Conservation (phyloP, 495 filamentous ascomycete genomes). For the Neurospora sp. region DNA sequence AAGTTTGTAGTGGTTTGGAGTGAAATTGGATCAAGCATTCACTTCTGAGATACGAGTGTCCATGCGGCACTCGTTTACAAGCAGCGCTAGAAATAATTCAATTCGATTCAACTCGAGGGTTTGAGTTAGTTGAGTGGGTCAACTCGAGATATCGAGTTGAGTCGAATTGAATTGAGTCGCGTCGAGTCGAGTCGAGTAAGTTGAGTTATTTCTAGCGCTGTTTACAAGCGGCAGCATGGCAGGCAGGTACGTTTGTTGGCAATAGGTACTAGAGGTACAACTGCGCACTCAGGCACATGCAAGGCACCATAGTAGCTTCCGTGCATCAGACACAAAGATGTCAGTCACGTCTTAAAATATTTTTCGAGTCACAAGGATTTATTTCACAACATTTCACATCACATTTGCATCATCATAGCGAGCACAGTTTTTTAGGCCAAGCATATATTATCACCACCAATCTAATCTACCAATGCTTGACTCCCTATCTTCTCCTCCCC, state of each 20-base stretch:
- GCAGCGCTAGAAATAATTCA: too few relatives aligned
- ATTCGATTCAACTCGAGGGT: too few relatives aligned
- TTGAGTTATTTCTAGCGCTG: too few relatives aligned
- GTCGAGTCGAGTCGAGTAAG: too few relatives aligned
- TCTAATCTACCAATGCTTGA: not conserved
- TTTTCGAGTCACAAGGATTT: not conserved
- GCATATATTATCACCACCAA: not conserved
- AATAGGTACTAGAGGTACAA: not conserved
- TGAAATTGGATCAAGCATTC: not conserved
- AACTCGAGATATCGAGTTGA: too few relatives aligned
- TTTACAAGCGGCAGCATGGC: not conserved
- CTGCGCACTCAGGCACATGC: not conserved
- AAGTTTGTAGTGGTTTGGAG: not conserved
- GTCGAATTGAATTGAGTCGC: too few relatives aligned
- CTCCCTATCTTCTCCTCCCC: not conserved
- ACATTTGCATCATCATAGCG: not conserved
- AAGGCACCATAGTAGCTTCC: not conserved
- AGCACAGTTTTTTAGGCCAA: not conserved
- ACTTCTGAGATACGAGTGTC: not conserved
- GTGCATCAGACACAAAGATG: not conserved
- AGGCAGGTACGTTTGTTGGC: not conserved
- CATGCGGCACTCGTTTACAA: not conserved
- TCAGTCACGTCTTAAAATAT: not conserved
- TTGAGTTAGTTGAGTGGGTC: too few relatives aligned
- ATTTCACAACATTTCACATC: not conserved